Evolutionary conservation across 1,284 basidiomycete genomes (phyloP).

Genomic region (Ceratobasidium sp.): DNA sequence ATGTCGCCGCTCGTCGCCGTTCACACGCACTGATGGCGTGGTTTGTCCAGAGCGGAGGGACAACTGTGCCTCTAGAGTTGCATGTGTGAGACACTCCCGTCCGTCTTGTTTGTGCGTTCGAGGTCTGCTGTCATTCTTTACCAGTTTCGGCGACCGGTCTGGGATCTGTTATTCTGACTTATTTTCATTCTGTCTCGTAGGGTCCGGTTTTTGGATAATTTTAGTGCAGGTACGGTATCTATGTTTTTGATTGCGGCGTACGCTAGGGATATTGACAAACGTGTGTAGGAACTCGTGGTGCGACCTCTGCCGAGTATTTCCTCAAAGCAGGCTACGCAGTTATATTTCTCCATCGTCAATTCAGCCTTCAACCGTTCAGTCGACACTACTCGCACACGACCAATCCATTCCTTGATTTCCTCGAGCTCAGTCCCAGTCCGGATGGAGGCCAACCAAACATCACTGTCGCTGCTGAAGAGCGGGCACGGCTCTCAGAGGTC

Average conservation of each 20-base stretch:
- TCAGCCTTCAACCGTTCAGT: slow-evolving; percentile 96
- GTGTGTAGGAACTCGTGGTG: slow-evolving; percentile 84
- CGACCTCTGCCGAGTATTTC: slow-evolving; percentile 98
- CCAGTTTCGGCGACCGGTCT: background rate
- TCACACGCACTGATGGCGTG: slow-evolving; percentile 30
- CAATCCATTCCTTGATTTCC: slow-evolving; percentile 95
- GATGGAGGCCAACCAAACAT: slow-evolving; percentile 55
- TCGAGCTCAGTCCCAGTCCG: slow-evolving; percentile 56
- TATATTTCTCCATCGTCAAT: slow-evolving; percentile 97
- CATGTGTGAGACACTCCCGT: slow-evolving; percentile 78
- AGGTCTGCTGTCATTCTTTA: background rate
- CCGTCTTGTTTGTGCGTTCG: slow-evolving; percentile 2
- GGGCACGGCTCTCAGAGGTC: slow-evolving; percentile 69
- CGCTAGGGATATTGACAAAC: slow-evolving; percentile 7
- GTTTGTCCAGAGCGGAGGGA: slow-evolving; percentile 82
- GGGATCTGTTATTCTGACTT: background rate
- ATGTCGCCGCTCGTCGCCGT: slow-evolving; percentile 12
- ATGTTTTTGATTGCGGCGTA: background rate
- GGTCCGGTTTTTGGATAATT: slow-evolving; percentile 98
- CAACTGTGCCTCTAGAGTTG: slow-evolving; percentile 92
- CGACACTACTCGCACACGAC: slow-evolving; percentile 97
- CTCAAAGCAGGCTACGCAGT: slow-evolving; percentile 93
- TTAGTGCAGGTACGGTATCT: slow-evolving; percentile 81
- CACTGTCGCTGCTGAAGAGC: slow-evolving; percentile 70
- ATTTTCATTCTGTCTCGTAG: slow-evolving; percentile 55